phyloP scores from a whole-genome alignment of 176 grass and related monocot species.

The Oryza nivara region DNA sequence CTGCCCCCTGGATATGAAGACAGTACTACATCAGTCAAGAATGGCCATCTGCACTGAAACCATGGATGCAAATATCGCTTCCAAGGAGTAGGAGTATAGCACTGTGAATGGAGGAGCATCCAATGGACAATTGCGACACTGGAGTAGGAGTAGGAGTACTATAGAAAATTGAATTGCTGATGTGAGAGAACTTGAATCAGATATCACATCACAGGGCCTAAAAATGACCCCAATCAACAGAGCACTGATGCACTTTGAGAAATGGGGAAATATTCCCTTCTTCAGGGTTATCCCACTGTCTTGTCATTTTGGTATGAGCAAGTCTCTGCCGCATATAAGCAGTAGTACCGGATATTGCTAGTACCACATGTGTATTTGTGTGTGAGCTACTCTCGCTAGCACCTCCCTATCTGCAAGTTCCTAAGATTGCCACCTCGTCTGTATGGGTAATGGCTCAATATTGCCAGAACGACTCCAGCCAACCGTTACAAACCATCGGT shows the following conservation, averaged over 20 bases:
- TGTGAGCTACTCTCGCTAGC: too few relatives aligned
- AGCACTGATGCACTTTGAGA: slow-evolving; percentile 14
- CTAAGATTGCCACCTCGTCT: too few relatives aligned
- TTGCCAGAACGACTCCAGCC: too few relatives aligned
- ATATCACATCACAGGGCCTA: slow-evolving; percentile 21
- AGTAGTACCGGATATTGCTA: too few relatives aligned
- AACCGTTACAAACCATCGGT: too few relatives aligned
- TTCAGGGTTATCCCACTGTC: slow-evolving; percentile 27
- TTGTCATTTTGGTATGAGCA: background rate
- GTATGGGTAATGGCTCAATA: too few relatives aligned
- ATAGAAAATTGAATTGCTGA: background rate
- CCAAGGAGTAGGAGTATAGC: slow-evolving; percentile 3
- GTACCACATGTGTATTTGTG: too few relatives aligned
- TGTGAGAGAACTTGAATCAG: slow-evolving; percentile 4
- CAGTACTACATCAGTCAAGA: background rate
- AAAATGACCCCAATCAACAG: slow-evolving; percentile 2
- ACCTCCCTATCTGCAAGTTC: too few relatives aligned
- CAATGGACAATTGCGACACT: background rate
- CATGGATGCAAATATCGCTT: background rate
- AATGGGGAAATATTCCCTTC: slow-evolving; percentile 41
- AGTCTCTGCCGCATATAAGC: too few relatives aligned
- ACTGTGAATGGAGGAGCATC: background rate
- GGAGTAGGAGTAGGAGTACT: background rate
- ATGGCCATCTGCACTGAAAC: background rate
- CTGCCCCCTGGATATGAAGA: background rate